Evolutionary conservation across 2,329 filamentous ascomycete genomes (phyloP), one percentile per base, ranked within the genome.

Genomic region (Plenodomus tracheiphilus): DNA sequence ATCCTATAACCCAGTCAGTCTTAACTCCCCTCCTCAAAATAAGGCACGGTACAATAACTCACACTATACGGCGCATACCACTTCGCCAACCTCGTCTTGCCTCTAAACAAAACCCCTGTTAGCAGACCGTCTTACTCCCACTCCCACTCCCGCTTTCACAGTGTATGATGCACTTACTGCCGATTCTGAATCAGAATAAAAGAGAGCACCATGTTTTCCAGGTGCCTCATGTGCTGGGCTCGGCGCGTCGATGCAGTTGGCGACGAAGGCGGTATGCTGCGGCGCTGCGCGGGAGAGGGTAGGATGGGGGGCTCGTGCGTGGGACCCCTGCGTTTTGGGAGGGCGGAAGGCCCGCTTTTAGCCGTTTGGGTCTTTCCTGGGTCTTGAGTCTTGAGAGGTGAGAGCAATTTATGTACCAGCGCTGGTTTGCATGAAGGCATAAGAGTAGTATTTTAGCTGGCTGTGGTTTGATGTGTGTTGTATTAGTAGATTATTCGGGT

Each of bases 1-100:
- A 80, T 99, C 94, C 82, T 85, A 46, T 1, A 35, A 3, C 11
- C 10, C 28, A 5, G 32, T 68, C 43, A 71, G 63, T 36, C 13
- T 15, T 15, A 11, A 35, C 53, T 16, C 41, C 15, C 21, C 16
- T 47, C 41, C 9, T 25, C 20, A 37, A 21, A 36, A 37, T 19
- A 43, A 16, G 20, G 35, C 10, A 20, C 11, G 11, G 15, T 37
- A 16, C 25, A 30, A 38, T 32, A 72, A n/a, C 80, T 72, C 74
- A 84, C 82, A 76, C 86, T 95, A 80, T 97, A 99, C 54, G 94
- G 93, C 61, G 89, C 90, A 80, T 99, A 99, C 93, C 93, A 99
- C 79, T 99, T 99, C 59, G 94, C 94, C 58, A 99, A 83, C 65
- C 94, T 89, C 64, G 94, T 99, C 80, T 99, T 99, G 77, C 94